Conservation (phyloP, 306 rosid species). For the Astragalus glycyphyllos region DNA sequence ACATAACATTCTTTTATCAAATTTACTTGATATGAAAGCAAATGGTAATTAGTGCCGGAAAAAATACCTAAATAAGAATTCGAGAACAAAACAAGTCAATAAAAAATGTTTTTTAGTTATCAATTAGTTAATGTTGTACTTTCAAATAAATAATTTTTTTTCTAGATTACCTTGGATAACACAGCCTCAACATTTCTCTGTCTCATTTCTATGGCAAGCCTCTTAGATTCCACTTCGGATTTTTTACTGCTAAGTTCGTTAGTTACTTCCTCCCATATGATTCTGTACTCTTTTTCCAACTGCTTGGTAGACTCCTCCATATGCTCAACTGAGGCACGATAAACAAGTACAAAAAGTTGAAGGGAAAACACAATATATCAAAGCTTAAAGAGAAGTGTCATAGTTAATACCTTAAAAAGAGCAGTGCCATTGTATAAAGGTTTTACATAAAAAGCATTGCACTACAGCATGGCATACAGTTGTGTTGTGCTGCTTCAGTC, state of each 20-base stretch:
- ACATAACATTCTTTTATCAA: conserved; percentile 34
- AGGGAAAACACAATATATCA: conserved; percentile 14
- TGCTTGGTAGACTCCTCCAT: conserved; percentile 62
- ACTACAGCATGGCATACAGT: conserved; percentile 2
- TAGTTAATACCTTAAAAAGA: background rate
- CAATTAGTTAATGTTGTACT: background rate
- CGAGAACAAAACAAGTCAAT: background rate
- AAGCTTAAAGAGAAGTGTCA: conserved; percentile 19
- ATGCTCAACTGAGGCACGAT: conserved; percentile 57
- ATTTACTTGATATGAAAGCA: conserved; percentile 5
- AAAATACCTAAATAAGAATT: background rate
- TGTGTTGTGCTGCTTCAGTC: conserved; percentile 6
- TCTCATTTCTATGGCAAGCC: conserved; percentile 61
- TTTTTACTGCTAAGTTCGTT: conserved; percentile 51
- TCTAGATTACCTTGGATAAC: conserved; percentile 60
- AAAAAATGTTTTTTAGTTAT: background rate
- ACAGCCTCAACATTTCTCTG: conserved; percentile 68
- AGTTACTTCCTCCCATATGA: conserved; percentile 61
- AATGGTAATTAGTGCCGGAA: background rate
- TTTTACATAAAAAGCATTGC: conserved; percentile 4
- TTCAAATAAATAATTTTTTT: background rate
- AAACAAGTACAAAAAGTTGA: conserved; percentile 12
- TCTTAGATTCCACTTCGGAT: conserved; percentile 71
- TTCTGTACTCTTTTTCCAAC: conserved; percentile 63
- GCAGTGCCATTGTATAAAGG: background rate